Evolutionary conservation across 441 rosid species (phyloP), one percentile per base, ranked within the genome.

Genomic region (Croton laevigatus): DNA sequence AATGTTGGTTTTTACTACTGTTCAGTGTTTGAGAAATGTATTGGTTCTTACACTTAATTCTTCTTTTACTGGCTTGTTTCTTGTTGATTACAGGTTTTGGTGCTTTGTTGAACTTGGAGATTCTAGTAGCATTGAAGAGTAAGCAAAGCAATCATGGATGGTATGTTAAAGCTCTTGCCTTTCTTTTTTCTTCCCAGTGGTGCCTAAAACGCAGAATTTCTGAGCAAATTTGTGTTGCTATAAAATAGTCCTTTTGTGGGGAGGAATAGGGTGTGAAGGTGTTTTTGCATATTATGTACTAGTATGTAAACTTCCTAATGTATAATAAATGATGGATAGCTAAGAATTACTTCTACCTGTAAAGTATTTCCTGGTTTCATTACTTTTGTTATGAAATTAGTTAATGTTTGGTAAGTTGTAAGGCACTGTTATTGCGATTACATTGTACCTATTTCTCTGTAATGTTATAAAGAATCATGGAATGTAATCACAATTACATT

Each of bases 91-190:
- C 80, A 83, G 87, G 79, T 55, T 69, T 58, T 58, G 51, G 59
- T 40, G 65, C 45, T 51, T 72, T 54, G 44, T 45, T 12, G 38
- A 69, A 37, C 19, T 27, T 27, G 42, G 53, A 46, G 9, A 37
- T 69, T 70, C 34, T 42, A 46, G 19, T 40, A 46, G 19, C 34
- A 60, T 59, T 52, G 73, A 32, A 62, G 58, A 63, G 44, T 57
- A 76, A 38, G 17, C 62, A 36, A 70, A 71, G 82, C 82, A 81
- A 73, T 42, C 85, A 91, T 89, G 96, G 97, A 88, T 76, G 92
- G 97, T 87, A 73, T 69, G 89, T 75, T 40, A 81, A 64, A 72
- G 59, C 59, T 73, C 22, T 66, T 13, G 16, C 20, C 32, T 14
- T 14, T n/a, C n/a, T 63, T 53, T 68, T 13, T 14, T 12, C 52